Conservation (phyloP, 2,329 filamentous ascomycete genomes). For the Achaetomium macrosporum region DNA sequence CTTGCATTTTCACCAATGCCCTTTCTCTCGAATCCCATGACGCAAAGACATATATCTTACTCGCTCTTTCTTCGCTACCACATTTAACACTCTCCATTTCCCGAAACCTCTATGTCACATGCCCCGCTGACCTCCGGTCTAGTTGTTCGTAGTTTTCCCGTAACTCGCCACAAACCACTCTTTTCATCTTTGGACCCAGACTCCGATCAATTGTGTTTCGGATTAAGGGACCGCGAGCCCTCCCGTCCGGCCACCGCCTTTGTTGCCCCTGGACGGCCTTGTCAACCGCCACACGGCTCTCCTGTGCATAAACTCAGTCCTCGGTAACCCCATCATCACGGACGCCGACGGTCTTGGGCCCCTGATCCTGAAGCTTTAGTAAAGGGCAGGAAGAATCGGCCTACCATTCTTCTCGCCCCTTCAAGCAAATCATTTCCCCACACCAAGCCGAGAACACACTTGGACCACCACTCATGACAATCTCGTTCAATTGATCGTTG, state of each 20-base stretch:
- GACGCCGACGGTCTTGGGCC: too few species aligned
- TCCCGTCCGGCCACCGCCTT: slow-evolving; percentile 17
- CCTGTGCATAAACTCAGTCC: too few species aligned
- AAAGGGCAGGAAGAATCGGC: slow-evolving; percentile 6
- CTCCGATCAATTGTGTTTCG: neutral
- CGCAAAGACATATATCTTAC: slow-evolving; percentile 6
- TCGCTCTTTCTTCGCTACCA: slow-evolving; percentile 1
- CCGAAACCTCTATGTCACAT: slow-evolving; percentile 3
- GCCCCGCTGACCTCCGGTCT: slow-evolving; percentile 10
- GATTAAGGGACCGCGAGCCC: neutral
- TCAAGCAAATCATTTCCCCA: slow-evolving; percentile 1
- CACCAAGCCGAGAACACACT: neutral
- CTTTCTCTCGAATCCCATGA: slow-evolving; percentile 11
- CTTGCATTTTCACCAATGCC: slow-evolving; percentile 4
- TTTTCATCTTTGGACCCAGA: slow-evolving; percentile 9
- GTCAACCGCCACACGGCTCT: slow-evolving; percentile 8
- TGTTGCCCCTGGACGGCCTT: slow-evolving; percentile 16
- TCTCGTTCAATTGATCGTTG: slow-evolving; percentile 14
- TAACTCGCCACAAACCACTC: slow-evolving; percentile 14
- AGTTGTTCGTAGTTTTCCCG: slow-evolving; percentile 8
- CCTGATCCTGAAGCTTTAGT: too few species aligned
- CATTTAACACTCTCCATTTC: slow-evolving; percentile 9
- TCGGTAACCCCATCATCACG: too few species aligned
- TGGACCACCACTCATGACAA: slow-evolving; percentile 24
- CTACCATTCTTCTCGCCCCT: neutral